These are phyloP conservation scores for Periconia sp. DNA, from an alignment of 2,329 filamentous ascomycete genomes.

Conservation along the genomic window DNA sequence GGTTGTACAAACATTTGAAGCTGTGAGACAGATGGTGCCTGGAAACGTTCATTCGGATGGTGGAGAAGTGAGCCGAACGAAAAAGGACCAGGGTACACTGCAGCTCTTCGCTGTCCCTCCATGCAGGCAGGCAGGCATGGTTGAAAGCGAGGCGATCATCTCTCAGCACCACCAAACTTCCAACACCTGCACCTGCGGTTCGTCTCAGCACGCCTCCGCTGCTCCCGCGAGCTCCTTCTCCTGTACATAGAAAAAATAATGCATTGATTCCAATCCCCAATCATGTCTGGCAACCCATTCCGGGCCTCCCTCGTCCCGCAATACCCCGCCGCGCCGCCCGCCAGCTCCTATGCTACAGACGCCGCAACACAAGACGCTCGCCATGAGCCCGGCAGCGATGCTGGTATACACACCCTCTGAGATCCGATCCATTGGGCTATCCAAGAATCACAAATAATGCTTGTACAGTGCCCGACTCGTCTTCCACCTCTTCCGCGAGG, in stretches of 20 bases:
- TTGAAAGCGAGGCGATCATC: slow-evolving; percentile 3
- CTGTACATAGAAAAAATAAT: slow-evolving; percentile 41
- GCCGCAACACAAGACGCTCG: slow-evolving; percentile 23
- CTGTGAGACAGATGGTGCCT: background rate
- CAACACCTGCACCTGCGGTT: slow-evolving; percentile 3
- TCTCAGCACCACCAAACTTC: slow-evolving; percentile 11
- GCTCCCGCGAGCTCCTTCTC: slow-evolving; percentile 19
- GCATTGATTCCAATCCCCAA: slow-evolving; percentile 38
- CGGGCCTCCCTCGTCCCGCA: slow-evolving; percentile 35
- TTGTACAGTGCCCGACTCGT: slow-evolving; percentile 31
- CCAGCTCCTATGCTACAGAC: slow-evolving; percentile 28
- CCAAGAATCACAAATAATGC: slow-evolving; percentile 36
- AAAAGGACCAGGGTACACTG: slow-evolving; percentile 7
- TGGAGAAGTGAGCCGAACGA: slow-evolving; percentile 10
- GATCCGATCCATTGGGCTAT: slow-evolving; percentile 12
- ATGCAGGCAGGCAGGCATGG: slow-evolving; percentile 8
- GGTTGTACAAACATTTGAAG: background rate
- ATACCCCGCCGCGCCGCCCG: slow-evolving; percentile 24
- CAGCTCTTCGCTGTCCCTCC: slow-evolving; percentile 13
- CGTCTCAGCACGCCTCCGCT: slow-evolving; percentile 1
- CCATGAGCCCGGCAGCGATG: slow-evolving; percentile 20
- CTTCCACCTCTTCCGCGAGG: slow-evolving; percentile 24
- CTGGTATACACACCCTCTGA: slow-evolving; percentile 30
- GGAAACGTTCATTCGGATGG: slow-evolving; percentile 5
- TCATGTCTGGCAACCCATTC: slow-evolving; percentile 46